These are phyloP conservation scores for Aspergillus pseudoviridinutans DNA, from an alignment of 2,329 filamentous ascomycete species.

Conservation along the genomic window DNA sequence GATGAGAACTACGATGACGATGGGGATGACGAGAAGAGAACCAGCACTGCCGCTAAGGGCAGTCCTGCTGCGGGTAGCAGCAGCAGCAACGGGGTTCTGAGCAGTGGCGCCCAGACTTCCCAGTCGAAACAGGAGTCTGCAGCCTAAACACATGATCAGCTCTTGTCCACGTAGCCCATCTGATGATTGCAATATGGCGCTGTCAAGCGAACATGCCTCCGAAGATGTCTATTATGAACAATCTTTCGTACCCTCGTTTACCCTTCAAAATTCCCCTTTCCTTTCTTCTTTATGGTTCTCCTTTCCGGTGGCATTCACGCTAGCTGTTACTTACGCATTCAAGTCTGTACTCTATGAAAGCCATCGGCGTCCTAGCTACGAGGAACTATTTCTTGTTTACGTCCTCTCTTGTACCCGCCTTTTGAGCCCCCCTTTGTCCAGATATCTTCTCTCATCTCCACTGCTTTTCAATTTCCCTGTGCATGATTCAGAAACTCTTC, in stretches of 20 bases:
- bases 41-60: constrained; percentile 27
- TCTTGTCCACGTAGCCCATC: neutral
- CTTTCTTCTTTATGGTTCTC: constrained; percentile 3
- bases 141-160: constrained; percentile 14
- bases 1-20: constrained; percentile 98
- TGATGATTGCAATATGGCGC: constrained; percentile 1
- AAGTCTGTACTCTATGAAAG: constrained; percentile 20
- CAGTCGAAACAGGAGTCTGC: constrained; percentile 31
- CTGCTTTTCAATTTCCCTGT: neutral
- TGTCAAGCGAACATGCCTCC: constrained; percentile 9
- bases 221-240: constrained; percentile 5
- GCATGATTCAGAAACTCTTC: neutral
- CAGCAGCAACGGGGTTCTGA: constrained; percentile 23
- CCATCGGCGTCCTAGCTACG: constrained; percentile 10
- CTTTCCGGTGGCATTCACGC: constrained; percentile 8
- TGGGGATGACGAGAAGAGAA: constrained; percentile 71
- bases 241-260: constrained; percentile 11
- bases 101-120: constrained; percentile 23
- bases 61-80: constrained; percentile 30
- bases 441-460: neutral
- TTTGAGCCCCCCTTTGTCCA: constrained; percentile 1
- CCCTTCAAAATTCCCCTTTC: neutral
- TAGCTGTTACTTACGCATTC: constrained; percentile 15
- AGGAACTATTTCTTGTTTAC: constrained; percentile 5
- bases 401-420: constrained; percentile 1